phyloP scores from a whole-genome alignment of 345 rosid genomes.

The Ceriops zippeliana region DNA sequence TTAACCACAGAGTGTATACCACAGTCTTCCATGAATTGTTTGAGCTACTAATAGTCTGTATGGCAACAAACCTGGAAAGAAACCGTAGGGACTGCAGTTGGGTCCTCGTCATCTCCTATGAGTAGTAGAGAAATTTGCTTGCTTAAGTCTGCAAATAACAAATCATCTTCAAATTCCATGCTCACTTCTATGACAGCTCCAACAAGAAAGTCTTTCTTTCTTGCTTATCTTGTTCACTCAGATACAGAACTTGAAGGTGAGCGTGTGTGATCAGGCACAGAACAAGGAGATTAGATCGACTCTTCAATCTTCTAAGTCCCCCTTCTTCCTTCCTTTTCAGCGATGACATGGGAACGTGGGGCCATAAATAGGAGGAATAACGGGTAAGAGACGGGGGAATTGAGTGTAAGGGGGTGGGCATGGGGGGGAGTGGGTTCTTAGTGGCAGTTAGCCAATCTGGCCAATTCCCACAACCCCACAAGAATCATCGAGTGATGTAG shows the following conservation, averaged over 20 bases:
- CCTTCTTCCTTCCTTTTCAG: not conserved
- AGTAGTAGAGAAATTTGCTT: conserved; percentile 86
- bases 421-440: conserved; percentile 47
- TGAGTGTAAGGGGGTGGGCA: conserved; percentile 21
- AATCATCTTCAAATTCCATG: conserved; percentile 82
- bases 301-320: not conserved
- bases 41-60: not conserved
- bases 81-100: conserved; percentile 51
- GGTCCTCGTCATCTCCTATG: conserved; percentile 78
- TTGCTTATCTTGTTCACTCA: not conserved
- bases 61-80: conserved; percentile 57
- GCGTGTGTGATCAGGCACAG: not conserved
- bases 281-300: not conserved
- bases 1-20: not conserved
- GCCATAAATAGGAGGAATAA: conserved; percentile 32
- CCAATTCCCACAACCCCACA: conserved; percentile 29
- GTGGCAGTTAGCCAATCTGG: conserved; percentile 50
- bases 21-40: not conserved
- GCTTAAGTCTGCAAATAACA: conserved; percentile 86
- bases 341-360: conserved; percentile 15
- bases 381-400: conserved; percentile 3
- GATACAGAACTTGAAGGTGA: not conserved
- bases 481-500: conserved; percentile 33
- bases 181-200: conserved; percentile 36
- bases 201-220: not conserved